Evolutionary conservation across 176 grass and related monocot genomes (phyloP), one percentile per base, ranked within the genome.

Genomic region (bread wheat (Triticum aestivum)): DNA sequence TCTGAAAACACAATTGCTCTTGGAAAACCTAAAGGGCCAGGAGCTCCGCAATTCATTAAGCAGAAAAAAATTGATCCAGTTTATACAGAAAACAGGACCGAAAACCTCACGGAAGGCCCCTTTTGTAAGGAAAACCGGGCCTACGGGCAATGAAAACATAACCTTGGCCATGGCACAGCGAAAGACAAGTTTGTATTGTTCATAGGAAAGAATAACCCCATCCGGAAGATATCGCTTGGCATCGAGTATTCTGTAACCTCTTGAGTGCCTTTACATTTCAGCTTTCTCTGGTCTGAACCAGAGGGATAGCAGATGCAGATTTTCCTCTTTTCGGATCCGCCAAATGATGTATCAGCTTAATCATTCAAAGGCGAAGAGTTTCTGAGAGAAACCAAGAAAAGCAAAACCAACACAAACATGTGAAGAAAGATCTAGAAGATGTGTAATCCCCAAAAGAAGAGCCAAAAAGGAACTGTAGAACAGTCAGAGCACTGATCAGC

Each of bases 381-480:
- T 56, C 34, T 49, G 27, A 37, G 80, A 78, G 6, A 72, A 88
- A 62, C 15, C 18, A 34, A 76, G 32, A 21, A 83, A 65, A 87
- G 9, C 42, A 54, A n/a, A n/a, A 58, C 13, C 24, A 83, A 17
- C 39, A 79, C 0, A 54, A 37, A 14, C 79, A 79, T 83, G 58
- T 79, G 65, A 79, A 67, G 66, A 87, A 86, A 83, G 27, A 87
- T 79, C 85, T 84, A 73, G 42, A 76, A 76, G 30, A 56, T 29
- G 32, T 39, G 61, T 15, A 75, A 65, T 51, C 14, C 49, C 61
- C 62, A 77, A 56, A 79, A 75, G 80, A 75, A 5, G 45, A 33
- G 44, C 13, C 2, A 72, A 65, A 56, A 79, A 79, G 82, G 18
- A 75, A 62, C 81, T 75, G 47, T 80, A 68, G 85, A 84, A 84